Conservation (phyloP, 2,329 filamentous ascomycete species). For the Cercospora sesami region DNA sequence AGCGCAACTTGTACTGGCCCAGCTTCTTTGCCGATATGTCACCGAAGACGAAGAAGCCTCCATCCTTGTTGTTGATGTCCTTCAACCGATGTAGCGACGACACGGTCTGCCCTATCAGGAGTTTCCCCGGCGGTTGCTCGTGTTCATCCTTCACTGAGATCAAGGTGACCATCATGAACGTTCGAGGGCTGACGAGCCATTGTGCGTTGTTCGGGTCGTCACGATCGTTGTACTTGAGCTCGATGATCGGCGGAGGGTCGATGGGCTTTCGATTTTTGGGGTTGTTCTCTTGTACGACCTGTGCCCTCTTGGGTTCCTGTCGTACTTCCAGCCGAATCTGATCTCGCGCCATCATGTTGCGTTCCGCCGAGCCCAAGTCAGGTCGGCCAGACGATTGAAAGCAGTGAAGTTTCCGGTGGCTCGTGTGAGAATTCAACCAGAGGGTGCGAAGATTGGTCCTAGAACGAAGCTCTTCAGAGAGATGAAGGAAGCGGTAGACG, state of each 20-base stretch:
- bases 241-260: constrained; percentile 81
- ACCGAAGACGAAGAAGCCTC: constrained; percentile 87
- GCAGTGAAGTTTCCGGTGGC: neutral
- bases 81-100: constrained; percentile 82
- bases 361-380: constrained; percentile 48
- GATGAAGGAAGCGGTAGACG: constrained; percentile 9
- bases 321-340: constrained; percentile 23
- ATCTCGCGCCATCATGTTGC: constrained; percentile 30
- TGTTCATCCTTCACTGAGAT: constrained; percentile 38
- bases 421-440: constrained; percentile 14
- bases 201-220: constrained; percentile 54
- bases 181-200: constrained; percentile 64
- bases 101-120: constrained; percentile 64
- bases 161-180: constrained; percentile 62
- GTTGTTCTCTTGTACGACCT: constrained; percentile 32
- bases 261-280: constrained; percentile 68
- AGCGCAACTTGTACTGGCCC: constrained; percentile 71
- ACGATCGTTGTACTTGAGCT: constrained; percentile 57
- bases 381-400: constrained; percentile 11
- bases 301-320: constrained; percentile 28
- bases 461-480: neutral
- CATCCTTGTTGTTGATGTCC: constrained; percentile 60
- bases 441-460: neutral
- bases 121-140: constrained; percentile 24
- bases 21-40: constrained; percentile 77